Conservation (phyloP, 805 yeast genomes). For the Candida multigemmis region DNA sequence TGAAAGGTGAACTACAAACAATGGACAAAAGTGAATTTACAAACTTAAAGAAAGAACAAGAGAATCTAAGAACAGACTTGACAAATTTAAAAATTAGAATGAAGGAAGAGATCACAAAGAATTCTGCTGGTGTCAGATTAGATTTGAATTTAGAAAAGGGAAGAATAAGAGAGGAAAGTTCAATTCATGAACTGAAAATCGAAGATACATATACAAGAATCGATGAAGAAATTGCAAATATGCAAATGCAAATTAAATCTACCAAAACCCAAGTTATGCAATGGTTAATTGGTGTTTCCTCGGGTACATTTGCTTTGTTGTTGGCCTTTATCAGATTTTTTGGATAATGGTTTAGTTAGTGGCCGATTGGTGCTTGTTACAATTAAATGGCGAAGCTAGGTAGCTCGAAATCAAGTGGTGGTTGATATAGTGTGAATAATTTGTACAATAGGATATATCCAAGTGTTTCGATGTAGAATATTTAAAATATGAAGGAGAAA, state of each 20-base stretch:
- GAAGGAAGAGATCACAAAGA: conserved; percentile 85
- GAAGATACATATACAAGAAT: conserved; percentile 93
- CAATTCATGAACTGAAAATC: conserved; percentile 85
- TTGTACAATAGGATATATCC: no score
- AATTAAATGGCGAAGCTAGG: no score
- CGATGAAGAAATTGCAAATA: conserved; percentile 90
- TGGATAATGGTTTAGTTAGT: no score
- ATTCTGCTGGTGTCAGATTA: conserved; percentile 81
- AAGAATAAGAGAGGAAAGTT: conserved; percentile 86
- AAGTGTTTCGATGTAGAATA: no score
- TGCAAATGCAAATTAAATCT: conserved; percentile 90
- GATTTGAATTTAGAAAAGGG: conserved; percentile 94
- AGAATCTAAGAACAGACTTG: conserved; percentile 70
- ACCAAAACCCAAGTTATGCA: conserved; percentile 96
- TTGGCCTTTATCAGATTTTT: conserved; percentile 84
- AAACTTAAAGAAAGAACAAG: conserved; percentile 78
- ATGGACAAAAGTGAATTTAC: conserved; percentile 83
- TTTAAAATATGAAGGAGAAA: no score
- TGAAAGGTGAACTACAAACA: conserved; percentile 84
- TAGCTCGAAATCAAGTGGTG: no score
- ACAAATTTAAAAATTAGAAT: conserved; percentile 79
- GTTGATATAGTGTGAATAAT: no score
- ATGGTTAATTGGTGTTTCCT: conserved; percentile 97
- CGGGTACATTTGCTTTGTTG: conserved; percentile 94
- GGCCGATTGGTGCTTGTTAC: no score